These are phyloP conservation scores for Coccomyxa sp. DNA, from an alignment of 139 green algal species.

Conservation along the genomic window DNA sequence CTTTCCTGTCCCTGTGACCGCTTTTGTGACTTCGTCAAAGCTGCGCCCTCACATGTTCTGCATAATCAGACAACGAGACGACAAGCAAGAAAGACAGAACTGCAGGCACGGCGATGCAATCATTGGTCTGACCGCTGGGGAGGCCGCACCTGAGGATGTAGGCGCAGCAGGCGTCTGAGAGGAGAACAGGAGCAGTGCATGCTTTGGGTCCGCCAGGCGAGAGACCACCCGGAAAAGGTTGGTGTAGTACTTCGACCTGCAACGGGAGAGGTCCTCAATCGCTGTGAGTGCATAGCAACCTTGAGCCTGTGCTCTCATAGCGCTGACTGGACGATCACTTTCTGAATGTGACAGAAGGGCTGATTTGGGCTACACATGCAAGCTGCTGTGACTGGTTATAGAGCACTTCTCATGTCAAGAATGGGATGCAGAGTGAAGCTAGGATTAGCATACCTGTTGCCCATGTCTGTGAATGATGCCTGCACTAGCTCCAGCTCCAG, in stretches of 20 bases:
- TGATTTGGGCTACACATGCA: background rate
- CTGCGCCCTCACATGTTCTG: too few species aligned
- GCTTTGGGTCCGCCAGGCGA: constrained; percentile 30
- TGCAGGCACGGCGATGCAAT: too few species aligned
- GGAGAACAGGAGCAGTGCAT: constrained; percentile 21
- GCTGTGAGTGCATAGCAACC: too few species aligned
- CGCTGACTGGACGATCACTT: too few species aligned
- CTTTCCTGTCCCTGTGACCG: too few species aligned
- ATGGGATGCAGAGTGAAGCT: background rate
- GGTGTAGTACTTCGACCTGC: constrained; percentile 35
- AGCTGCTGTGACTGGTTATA: background rate
- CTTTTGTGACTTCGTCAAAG: too few species aligned
- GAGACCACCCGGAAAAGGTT: constrained; percentile 38
- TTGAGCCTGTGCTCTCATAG: too few species aligned
- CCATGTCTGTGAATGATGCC: constrained; percentile 65
- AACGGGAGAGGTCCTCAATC: background rate
- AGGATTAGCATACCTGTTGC: constrained; percentile 6
- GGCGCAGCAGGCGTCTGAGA: background rate
- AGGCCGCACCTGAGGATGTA: too few species aligned
- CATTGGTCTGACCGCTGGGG: too few species aligned
- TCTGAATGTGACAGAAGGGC: too few species aligned
- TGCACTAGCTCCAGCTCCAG: constrained; percentile 39
- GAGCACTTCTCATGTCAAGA: background rate
- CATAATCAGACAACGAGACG: too few species aligned
- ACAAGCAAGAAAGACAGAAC: too few species aligned